Evolutionary conservation across 2,329 filamentous ascomycete species (phyloP), one percentile per base, ranked within the genome.

Genomic region (Cercospora zeina): DNA sequence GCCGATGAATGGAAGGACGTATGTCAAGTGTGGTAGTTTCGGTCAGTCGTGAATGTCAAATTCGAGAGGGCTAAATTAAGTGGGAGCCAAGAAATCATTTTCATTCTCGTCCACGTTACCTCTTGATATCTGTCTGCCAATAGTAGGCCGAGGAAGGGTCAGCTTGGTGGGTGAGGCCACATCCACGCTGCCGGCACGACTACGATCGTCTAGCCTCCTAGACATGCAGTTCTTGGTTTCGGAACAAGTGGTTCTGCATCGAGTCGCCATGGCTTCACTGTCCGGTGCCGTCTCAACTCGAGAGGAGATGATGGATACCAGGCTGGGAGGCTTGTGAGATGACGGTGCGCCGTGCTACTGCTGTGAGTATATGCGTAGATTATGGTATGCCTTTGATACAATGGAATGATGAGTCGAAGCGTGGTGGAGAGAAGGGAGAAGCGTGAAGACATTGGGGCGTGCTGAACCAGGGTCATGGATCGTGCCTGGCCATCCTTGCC

Each of bases 371-470:
- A 16, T 19, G 39, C 21, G 19, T 13, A 6, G 39, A 24, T 3
- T 3, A 4, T 13, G 39, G 39, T 11, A 13, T 11, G 39, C 39
- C 39, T 45, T 21, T 2, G 39, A 5, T 45, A 24, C 16, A 4
- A 5, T 19, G 3, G 19, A 1, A 8, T 27, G 24, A 27, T 3
- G 16, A 13, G 39, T 21, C 21, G 39, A 45, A 45, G 39, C 11
- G 39, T 13, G 13, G 19, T 45, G 19, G 4, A 6, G 3, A 45
- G 39, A 45, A 19, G 39, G 24, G 3, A 45, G 39, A 45, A 19
- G 39, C 16, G 19, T 45, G 39, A 45, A 45, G 39, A 45, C 39
- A 45, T 45, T 45, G 39, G 39, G 39, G 39, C 39, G 39, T 45
- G 39, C 39, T 45, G 21, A 19, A 45, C 39, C 19, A 16, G 16